These are phyloP conservation scores for Pythium insidiosum DNA, from an alignment of 352 stramenopile species.

Conservation along the genomic window DNA sequence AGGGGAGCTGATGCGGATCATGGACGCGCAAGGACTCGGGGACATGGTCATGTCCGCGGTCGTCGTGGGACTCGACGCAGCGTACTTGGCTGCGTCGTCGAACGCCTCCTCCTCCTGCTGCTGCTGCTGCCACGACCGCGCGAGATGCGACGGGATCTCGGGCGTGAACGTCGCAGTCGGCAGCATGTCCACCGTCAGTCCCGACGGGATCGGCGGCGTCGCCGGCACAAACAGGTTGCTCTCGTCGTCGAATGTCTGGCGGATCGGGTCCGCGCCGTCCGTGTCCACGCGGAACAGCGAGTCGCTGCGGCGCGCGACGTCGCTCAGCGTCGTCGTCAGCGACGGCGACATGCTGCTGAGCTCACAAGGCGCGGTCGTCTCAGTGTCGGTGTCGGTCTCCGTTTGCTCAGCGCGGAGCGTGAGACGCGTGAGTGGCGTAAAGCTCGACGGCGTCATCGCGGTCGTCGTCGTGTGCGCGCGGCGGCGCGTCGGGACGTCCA, in stretches of 20 bases:
- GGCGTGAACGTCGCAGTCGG: conserved; percentile 29
- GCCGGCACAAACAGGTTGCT: conserved; percentile 24
- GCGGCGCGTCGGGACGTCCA: conserved; percentile 17
- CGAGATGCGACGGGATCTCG: conserved; percentile 18
- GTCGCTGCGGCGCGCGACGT: conserved; percentile 21
- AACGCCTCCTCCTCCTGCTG: no score
- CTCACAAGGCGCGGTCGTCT: no score
- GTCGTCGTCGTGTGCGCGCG: conserved; percentile 40
- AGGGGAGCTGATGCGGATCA: conserved; percentile 12
- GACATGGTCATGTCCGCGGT: neutral
- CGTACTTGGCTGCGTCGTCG: neutral
- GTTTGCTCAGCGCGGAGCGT: conserved; percentile 28
- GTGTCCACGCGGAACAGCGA: conserved; percentile 53
- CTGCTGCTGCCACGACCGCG: no score
- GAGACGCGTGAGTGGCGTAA: conserved; percentile 29
- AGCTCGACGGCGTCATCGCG: conserved; percentile 5
- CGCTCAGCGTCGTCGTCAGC: conserved; percentile 1
- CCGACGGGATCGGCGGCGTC: conserved; percentile 40
- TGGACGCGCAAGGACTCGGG: conserved; percentile 3
- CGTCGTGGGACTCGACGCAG: neutral
- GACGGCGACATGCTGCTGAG: no score
- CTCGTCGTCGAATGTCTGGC: conserved; percentile 33
- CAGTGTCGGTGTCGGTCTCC: conserved; percentile 7
- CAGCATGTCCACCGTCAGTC: conserved; percentile 38
- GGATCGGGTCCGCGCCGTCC: conserved; percentile 28